Evolutionary conservation across 768 basidiomycete species (phyloP).

Genomic region (Termitomyces sp.): DNA sequence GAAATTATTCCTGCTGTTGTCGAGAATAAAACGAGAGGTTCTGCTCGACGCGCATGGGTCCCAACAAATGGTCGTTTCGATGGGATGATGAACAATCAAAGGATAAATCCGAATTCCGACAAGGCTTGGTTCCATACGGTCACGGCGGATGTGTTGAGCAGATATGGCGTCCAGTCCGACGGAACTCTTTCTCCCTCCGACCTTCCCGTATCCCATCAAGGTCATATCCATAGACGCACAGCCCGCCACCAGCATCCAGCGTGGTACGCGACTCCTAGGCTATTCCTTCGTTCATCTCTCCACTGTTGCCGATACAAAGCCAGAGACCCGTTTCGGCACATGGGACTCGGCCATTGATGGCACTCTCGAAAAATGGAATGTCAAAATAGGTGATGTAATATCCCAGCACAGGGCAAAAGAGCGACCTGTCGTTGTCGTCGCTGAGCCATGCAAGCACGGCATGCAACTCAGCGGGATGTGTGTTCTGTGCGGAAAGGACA

Average conservation of each 20-base stretch:
- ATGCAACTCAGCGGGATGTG: conserved; percentile 91
- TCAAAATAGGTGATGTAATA: conserved; percentile 62
- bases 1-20: background rate
- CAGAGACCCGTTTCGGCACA: conserved; percentile 76
- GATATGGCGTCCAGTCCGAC: conserved; percentile 60
- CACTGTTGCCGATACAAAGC: conserved; percentile 35
- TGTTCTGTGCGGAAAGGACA: conserved; percentile 91
- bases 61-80: background rate
- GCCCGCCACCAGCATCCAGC: conserved; percentile 41
- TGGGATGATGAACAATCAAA: background rate
- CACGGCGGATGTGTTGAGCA: conserved; percentile 20
- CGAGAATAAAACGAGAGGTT: background rate
- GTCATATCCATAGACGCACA: conserved; percentile 62
- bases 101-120: conserved; percentile 22
- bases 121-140: conserved; percentile 16
- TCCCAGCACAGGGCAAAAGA: conserved; percentile 54
- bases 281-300: conserved; percentile 72
- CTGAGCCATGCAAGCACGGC: conserved; percentile 95
- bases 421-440: conserved; percentile 56
- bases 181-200: conserved; percentile 66
- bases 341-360: conserved; percentile 92
- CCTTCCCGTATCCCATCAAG: conserved; percentile 85
- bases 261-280: conserved; percentile 77
- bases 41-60: background rate
- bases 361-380: conserved; percentile 63